Conservation (phyloP, 495 filamentous ascomycete species). For the Diplogelasinospora grovesii region DNA sequence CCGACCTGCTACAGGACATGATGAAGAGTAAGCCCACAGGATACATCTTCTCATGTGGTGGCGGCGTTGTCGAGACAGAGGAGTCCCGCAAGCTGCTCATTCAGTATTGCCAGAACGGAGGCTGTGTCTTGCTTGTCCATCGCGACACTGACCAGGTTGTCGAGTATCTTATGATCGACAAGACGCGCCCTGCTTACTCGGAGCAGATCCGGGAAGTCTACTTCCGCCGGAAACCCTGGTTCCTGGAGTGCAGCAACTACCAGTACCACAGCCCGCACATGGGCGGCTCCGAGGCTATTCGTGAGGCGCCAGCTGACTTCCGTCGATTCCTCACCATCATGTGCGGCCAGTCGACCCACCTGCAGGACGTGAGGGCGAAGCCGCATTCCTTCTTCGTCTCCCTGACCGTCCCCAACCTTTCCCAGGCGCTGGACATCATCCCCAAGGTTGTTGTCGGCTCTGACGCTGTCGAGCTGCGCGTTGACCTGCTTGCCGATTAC, state of each 20-base stretch:
- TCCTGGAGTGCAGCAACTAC: conserved; percentile 88
- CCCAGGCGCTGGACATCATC: conserved; percentile 54
- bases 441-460: conserved; percentile 72
- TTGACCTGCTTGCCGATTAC: conserved; percentile 84
- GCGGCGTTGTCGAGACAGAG: conserved; percentile 84
- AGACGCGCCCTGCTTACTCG: conserved; percentile 85
- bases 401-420: conserved; percentile 71
- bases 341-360: conserved; percentile 58
- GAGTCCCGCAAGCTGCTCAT: conserved; percentile 71
- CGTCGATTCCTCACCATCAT: conserved; percentile 67
- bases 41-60: conserved; percentile 87
- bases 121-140: conserved; percentile 83
- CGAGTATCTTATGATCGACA: conserved; percentile 82
- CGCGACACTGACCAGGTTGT: conserved; percentile 84
- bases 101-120: conserved; percentile 69
- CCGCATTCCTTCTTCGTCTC: conserved; percentile 87
- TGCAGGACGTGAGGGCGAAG: conserved; percentile 62
- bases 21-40: conserved; percentile 67
- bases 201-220: conserved; percentile 93
- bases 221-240: conserved; percentile 86
- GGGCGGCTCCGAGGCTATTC: conserved; percentile 49
- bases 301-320: conserved; percentile 70
- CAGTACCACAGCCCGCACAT: conserved; percentile 78
- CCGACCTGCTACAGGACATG: conserved; percentile 62
- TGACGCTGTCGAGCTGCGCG: conserved; percentile 88